Evolutionary conservation across 495 filamentous ascomycete species (phyloP).

Genomic region (Podospora bellae-mahoneyi): DNA sequence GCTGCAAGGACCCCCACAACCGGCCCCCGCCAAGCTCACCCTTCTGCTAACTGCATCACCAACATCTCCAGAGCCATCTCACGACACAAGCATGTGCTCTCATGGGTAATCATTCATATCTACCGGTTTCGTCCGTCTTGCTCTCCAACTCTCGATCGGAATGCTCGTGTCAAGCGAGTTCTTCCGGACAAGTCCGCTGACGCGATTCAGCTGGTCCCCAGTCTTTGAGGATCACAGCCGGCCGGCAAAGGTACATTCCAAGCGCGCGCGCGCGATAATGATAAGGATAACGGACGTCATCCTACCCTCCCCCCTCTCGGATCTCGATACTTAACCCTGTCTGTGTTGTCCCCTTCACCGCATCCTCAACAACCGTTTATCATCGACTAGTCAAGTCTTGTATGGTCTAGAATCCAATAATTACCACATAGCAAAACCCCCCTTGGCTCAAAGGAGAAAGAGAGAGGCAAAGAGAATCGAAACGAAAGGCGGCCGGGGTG

Average conservation of each 20-base stretch:
- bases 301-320: background rate
- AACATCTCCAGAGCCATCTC: background rate
- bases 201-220: background rate
- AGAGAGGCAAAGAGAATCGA: background rate
- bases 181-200: slow-evolving; percentile 1
- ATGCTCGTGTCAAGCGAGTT: background rate
- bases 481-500: background rate
- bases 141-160: background rate
- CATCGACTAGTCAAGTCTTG: background rate
- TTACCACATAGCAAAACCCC: background rate
- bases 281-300: background rate
- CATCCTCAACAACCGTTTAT: background rate
- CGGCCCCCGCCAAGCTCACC: background rate
- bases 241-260: background rate
- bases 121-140: background rate
- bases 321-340: background rate
- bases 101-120: background rate
- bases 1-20: slow-evolving; percentile 3
- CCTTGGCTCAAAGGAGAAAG: background rate
- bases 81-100: background rate
- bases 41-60: background rate
- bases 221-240: background rate
- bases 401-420: background rate
- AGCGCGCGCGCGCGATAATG: background rate
- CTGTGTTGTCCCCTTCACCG: background rate